These are phyloP conservation scores for Solanum lycopersicoides DNA, from an alignment of 257 asterid genomes.

Conservation along the genomic window DNA sequence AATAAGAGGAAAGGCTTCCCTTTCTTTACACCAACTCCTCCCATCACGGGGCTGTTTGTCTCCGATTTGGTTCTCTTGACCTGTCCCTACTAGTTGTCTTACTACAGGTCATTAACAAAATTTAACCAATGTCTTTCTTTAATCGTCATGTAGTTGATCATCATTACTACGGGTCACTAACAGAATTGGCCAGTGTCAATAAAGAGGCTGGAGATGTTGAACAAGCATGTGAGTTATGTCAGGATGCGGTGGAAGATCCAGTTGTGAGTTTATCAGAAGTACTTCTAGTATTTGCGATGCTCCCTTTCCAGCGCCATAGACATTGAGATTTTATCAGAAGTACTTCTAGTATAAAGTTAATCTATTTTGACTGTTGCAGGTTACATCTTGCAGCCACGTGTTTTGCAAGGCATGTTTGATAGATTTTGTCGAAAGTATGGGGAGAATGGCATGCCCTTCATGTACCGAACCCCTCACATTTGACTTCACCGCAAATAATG, in stretches of 20 bases:
- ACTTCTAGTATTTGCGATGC: no score
- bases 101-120: not conserved
- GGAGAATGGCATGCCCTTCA: constrained; percentile 69
- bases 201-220: constrained; percentile 28
- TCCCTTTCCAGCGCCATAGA: no score
- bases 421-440: constrained; percentile 46
- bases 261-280: not conserved
- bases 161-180: constrained; percentile 50
- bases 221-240: constrained; percentile 51
- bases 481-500: constrained; percentile 37
- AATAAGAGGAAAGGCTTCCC: not conserved
- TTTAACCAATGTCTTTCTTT: not conserved
- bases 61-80: not conserved
- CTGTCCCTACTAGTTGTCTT: not conserved
- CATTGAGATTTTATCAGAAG: no score
- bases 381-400: constrained; percentile 59
- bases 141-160: constrained; percentile 77
- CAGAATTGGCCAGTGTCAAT: constrained; percentile 37
- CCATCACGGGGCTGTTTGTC: not conserved
- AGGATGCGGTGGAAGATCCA: constrained; percentile 61
- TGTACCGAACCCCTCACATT: constrained; percentile 69
- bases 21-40: not conserved
- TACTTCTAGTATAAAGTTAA: no score
- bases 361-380: constrained; percentile 21
- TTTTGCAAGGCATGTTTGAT: constrained; percentile 84